A percentile compares a stretch with the other conserved stretches of the same genome.
These are phyloP conservation scores for Ilex aquifolium DNA, from an alignment of 257 asterid species.

Conservation along the genomic window DNA sequence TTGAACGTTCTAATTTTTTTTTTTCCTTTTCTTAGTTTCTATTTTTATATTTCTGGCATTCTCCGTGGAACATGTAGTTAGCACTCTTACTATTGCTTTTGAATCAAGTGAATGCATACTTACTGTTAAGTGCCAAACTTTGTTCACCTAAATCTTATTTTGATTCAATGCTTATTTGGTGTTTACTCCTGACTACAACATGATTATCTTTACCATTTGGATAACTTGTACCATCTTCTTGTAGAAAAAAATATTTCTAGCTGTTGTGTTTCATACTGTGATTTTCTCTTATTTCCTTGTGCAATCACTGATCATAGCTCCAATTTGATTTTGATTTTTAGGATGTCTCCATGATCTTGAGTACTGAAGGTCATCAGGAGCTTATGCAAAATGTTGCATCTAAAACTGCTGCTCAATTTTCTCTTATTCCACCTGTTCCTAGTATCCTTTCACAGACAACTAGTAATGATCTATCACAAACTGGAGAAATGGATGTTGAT, in stretches of 20 bases:
- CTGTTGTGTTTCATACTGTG: too few relatives aligned
- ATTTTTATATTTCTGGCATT: neutral
- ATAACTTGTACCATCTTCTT: too few relatives aligned
- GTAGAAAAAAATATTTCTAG: too few relatives aligned
- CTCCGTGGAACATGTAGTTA: neutral
- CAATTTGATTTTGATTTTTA: conserved; percentile 18
- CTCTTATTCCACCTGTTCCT: conserved; percentile 64
- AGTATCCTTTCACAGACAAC: conserved; percentile 20
- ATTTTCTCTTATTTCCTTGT: too few relatives aligned
- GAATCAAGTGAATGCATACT: neutral
- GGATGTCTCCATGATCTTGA: conserved; percentile 78
- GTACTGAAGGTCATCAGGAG: conserved; percentile 87
- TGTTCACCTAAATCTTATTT: too few relatives aligned
- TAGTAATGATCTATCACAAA: conserved; percentile 19
- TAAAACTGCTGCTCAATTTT: conserved; percentile 70
- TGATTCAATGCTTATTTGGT: too few relatives aligned
- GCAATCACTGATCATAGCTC: too few relatives aligned
- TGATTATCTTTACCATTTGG: too few relatives aligned
- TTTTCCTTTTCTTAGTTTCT: neutral
- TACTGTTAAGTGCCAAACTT: neutral
- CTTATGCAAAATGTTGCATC: conserved; percentile 71
- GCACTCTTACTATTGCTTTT: neutral
- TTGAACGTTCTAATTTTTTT: neutral
- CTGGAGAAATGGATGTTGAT: conserved; percentile 22
- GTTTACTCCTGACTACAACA: too few relatives aligned